Evolutionary conservation across 805 yeast species (phyloP), one percentile per base, ranked within the genome.

Genomic region (Candida nitratophila): DNA sequence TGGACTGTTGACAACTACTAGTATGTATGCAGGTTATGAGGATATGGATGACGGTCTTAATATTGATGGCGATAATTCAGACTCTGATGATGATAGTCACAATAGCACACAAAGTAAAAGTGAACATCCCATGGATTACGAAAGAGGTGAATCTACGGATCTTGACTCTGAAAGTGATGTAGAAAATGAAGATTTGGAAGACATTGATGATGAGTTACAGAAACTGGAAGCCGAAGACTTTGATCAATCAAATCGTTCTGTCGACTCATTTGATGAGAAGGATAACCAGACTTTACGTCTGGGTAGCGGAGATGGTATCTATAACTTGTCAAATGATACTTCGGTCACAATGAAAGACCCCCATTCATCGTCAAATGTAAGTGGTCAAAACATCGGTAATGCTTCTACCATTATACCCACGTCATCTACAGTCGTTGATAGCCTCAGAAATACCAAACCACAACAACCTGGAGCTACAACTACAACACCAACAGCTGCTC

Each of bases 1-100:
- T 3, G 74, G 77, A 0, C 54, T 77, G 42, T 62, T 79, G 44
- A 76, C 84, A 0, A 72, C 83, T 0, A 80, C 83, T 0, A 74
- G 79, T 48, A 69, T 76, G 46, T 75, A 72, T 53, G 70, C 77
- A 7, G 70, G 69, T 14, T 60, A 63, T 46, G 59, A 60, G 41
- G 63, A 60, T 37, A 47, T 58, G 26, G 63, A 56, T 39, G 67
- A 55, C 26, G 47, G 44, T 15, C 26, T n/a, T 16, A 43, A 33
- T 15, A 15, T 4, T 8, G 37, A 34, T 10, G 37, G 17, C 27
- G 65, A 59, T 12, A 64, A 55, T 14, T 39, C 46, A 16, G 59
- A 50, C 16, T 51, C 44, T n/a, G 60, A 51, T 15, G 49, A 41
- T 33, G 29, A 40, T 30, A 35, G 39, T 30, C 34, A 39, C 26